These are phyloP conservation scores for Alnus rubra DNA, from an alignment of 306 rosid species.

Conservation along the genomic window DNA sequence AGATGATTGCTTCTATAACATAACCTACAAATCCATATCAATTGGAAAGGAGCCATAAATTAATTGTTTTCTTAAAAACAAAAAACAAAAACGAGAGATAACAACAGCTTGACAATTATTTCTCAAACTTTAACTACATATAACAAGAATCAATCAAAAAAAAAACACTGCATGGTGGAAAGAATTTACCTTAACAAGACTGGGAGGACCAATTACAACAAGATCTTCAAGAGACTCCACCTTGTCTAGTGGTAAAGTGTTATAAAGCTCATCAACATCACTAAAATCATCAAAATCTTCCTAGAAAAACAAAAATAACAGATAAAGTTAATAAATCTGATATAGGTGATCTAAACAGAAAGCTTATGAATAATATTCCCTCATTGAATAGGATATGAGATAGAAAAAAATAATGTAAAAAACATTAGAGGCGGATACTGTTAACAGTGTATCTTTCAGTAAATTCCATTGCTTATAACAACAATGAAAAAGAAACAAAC, in stretches of 20 bases:
- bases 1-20: neutral
- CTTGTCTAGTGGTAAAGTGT: slow-evolving; percentile 78
- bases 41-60: neutral
- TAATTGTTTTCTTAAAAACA: neutral
- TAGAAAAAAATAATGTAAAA: neutral
- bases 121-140: neutral
- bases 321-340: slow-evolving; percentile 10
- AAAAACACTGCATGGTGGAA: neutral
- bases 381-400: neutral
- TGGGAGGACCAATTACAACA: slow-evolving; percentile 70
- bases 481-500: neutral
- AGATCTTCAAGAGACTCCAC: slow-evolving; percentile 96
- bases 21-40: neutral
- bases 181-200: slow-evolving; percentile 69
- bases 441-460: slow-evolving; percentile 3
- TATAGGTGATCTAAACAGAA: neutral
- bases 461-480: slow-evolving; percentile 7
- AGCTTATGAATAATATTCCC: neutral
- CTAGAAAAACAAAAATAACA: slow-evolving; percentile 34
- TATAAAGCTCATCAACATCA: slow-evolving; percentile 92
- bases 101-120: neutral
- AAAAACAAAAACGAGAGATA: neutral
- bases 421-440: slow-evolving; percentile 14
- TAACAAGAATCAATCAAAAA: neutral
- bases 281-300: slow-evolving; percentile 86